phyloP scores from a whole-genome alignment of 1,139 yeast genomes.

The Taiozyma sp. region DNA sequence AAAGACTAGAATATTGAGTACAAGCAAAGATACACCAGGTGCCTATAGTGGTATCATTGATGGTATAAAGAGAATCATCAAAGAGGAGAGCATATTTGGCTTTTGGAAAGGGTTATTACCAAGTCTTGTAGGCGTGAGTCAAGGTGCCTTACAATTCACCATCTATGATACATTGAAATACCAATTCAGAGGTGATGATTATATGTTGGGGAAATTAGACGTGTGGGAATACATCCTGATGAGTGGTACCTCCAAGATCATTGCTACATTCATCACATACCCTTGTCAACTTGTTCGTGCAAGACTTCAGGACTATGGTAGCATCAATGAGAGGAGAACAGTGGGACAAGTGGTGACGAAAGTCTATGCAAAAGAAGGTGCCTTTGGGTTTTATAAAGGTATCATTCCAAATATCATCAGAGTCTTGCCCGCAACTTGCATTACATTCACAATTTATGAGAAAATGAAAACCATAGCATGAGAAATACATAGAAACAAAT shows the following conservation, averaged over 20 bases:
- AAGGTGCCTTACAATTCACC: slow-evolving; percentile 85
- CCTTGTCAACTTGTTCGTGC: slow-evolving; percentile 85
- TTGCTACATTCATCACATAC: slow-evolving; percentile 66
- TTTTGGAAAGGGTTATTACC: slow-evolving; percentile 87
- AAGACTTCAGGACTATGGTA: slow-evolving; percentile 58
- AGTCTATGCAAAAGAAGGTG: slow-evolving; percentile 43
- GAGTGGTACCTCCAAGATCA: slow-evolving; percentile 65
- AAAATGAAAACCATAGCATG: slow-evolving; percentile 28
- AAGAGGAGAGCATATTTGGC: slow-evolving; percentile 62
- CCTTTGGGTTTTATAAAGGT: slow-evolving; percentile 74
- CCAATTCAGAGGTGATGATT: slow-evolving; percentile 20
- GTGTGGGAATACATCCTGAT: slow-evolving; percentile 56
- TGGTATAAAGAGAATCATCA: slow-evolving; percentile 48
- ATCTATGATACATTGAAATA: slow-evolving; percentile 72
- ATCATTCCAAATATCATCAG: slow-evolving; percentile 53
- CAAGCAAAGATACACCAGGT: slow-evolving; percentile 39
- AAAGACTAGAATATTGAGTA: slow-evolving; percentile 71
- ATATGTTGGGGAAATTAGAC: slow-evolving; percentile 29
- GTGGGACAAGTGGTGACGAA: slow-evolving; percentile 45
- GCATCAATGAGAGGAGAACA: slow-evolving; percentile 27
- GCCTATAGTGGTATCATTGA: slow-evolving; percentile 56
- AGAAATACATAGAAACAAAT: neutral
- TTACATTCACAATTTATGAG: slow-evolving; percentile 67
- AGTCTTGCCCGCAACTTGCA: slow-evolving; percentile 72
- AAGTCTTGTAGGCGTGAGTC: slow-evolving; percentile 76